A percentile compares a stretch with the other conserved stretches of the same genome.
Evolutionary conservation across 768 basidiomycete species (phyloP).

Genomic region (Russula compacta): DNA sequence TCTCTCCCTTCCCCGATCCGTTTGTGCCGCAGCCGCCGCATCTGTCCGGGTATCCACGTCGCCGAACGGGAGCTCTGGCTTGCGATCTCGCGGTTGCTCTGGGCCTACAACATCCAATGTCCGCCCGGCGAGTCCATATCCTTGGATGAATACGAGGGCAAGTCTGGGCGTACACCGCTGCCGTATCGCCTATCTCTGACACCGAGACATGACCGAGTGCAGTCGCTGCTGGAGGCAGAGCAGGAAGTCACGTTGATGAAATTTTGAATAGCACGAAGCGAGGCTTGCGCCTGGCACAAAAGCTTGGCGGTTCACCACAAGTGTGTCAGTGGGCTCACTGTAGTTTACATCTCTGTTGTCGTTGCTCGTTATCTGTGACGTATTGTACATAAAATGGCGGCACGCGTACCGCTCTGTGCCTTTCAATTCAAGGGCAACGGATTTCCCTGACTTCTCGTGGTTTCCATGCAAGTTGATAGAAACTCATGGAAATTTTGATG

Average conservation of each 20-base stretch:
- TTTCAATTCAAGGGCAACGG: too few species aligned
- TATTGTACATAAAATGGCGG: too few species aligned
- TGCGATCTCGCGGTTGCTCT: conserved; percentile 38
- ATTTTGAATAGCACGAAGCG: not conserved
- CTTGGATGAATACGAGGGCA: conserved; percentile 39
- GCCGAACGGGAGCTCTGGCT: conserved; percentile 40
- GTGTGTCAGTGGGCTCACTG: too few species aligned
- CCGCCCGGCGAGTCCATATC: conserved; percentile 36
- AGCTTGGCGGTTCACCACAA: too few species aligned
- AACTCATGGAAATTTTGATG: too few species aligned
- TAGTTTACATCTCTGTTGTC: too few species aligned
- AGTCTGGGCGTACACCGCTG: conserved; percentile 37
- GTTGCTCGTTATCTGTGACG: too few species aligned
- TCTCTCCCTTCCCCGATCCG: not conserved
- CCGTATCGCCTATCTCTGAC: conserved; percentile 30
- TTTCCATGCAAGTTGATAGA: too few species aligned
- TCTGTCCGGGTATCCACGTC: conserved; percentile 38
- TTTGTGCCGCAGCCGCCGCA: conserved; percentile 23
- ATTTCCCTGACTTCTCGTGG: too few species aligned
- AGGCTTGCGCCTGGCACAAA: not conserved
- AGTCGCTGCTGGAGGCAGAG: conserved; percentile 12
- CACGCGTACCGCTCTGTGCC: too few species aligned
- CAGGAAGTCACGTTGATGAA: conserved; percentile 10
- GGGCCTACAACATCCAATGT: conserved; percentile 37
- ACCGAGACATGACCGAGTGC: conserved; percentile 21